Evolutionary conservation across 306 rosid genomes (phyloP), one percentile per base, ranked within the genome.

Genomic region (Medicago truncatula): DNA sequence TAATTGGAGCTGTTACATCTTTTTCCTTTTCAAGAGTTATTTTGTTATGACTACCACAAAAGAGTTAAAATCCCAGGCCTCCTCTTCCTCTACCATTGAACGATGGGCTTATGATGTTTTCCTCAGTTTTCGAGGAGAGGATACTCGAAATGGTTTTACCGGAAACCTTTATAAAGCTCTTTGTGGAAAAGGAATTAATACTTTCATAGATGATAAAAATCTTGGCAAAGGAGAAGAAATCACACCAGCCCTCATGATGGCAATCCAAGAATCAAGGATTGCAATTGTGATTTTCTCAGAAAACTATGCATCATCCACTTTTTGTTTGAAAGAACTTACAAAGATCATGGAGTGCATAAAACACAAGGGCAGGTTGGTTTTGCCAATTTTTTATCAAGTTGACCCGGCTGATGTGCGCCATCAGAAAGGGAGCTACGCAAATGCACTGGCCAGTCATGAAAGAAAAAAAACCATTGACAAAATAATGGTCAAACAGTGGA

Each of bases 321-420:
- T n/a, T n/a, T n/a, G n/a, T n/a, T n/a, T n/a, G n/a, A n/a, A n/a
- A n/a, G n/a, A n/a, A n/a, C n/a, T n/a, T n/a, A n/a, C n/a, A n/a
- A n/a, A n/a, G n/a, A n/a, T n/a, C n/a, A n/a, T n/a, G n/a, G n/a
- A n/a, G n/a, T n/a, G n/a, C n/a, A n/a, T n/a, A n/a, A n/a, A n/a
- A n/a, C n/a, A n/a, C n/a, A n/a, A n/a, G n/a, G n/a, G n/a, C n/a
- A n/a, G n/a, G n/a, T n/a, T n/a, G n/a, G n/a, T n/a, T n/a, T n/a
- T n/a, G n/a, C n/a, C n/a, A n/a, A n/a, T n/a, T n/a, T n/a, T n/a
- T n/a, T n/a, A n/a, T n/a, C n/a, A n/a, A n/a, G 13, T 57, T 21
- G 28, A 57, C 28, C 62, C 62, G 9, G 20, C 62, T 57, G 62
- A 57, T 57, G 62, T 57, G 34, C 62, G 62, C 34, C 62, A 57